Conservation (phyloP, 176 grass and related monocot species). For the Cocos nucifera region DNA sequence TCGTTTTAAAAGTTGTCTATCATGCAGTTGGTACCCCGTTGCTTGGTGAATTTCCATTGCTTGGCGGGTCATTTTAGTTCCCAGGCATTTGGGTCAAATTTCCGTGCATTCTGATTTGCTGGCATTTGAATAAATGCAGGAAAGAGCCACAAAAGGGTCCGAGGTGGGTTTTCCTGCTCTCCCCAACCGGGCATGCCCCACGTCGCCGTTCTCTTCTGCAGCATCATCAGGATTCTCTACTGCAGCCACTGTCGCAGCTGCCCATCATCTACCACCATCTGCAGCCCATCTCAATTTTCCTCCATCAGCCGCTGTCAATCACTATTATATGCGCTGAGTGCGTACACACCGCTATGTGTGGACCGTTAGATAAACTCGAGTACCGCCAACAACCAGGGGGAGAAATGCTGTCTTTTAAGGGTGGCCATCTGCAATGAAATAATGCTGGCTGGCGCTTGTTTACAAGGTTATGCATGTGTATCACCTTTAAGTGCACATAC, state of each 20-base stretch:
- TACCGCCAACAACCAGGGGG: too few species aligned
- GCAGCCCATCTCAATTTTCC: background rate
- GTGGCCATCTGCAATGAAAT: too few species aligned
- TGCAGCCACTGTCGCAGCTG: conserved; percentile 5
- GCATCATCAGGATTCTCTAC: conserved; percentile 99
- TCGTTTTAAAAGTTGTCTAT: too few species aligned
- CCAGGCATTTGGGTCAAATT: background rate
- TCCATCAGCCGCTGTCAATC: conserved; percentile 7
- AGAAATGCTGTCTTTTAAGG: too few species aligned
- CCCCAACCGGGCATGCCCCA: conserved; percentile 34
- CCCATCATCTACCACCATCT: conserved; percentile 1
- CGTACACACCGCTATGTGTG: too few species aligned
- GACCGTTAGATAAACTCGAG: too few species aligned
- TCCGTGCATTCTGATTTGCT: background rate
- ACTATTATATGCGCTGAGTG: background rate
- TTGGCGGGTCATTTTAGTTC: background rate
- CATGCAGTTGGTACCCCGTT: too few species aligned
- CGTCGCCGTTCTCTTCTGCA: conserved; percentile 63
- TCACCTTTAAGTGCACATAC: too few species aligned
- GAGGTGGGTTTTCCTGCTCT: conserved; percentile 24
- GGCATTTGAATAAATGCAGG: conserved; percentile 31
- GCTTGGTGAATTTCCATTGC: too few species aligned
- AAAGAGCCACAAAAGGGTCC: conserved; percentile 37
- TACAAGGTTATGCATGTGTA: too few species aligned
- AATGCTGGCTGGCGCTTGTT: too few species aligned